These are phyloP conservation scores for Orbilia quercus DNA, from an alignment of 2,329 filamentous ascomycete genomes.

Conservation along the genomic window DNA sequence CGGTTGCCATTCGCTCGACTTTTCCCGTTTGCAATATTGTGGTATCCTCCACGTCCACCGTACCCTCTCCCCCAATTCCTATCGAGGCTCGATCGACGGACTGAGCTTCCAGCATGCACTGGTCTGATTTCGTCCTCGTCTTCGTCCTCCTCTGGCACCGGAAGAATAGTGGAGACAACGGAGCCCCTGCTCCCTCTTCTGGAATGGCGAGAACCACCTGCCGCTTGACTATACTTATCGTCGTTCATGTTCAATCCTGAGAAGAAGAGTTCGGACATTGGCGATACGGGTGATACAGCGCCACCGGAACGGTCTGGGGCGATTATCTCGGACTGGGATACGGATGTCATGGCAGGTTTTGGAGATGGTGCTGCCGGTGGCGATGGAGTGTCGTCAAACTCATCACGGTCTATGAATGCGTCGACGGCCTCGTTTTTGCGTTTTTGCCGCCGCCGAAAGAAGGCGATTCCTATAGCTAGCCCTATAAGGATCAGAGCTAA, in stretches of 20 bases:
- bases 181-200: conserved; percentile 37
- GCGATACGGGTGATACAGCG: conserved; percentile 19
- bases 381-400: conserved; percentile 10
- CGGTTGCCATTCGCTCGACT: background rate
- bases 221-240: conserved; percentile 11
- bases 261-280: conserved; percentile 44
- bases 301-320: background rate
- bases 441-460: conserved; percentile 6
- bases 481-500: background rate
- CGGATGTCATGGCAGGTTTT: conserved; percentile 11
- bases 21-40: conserved; percentile 12
- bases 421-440: background rate
- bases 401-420: background rate
- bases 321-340: conserved; percentile 12
- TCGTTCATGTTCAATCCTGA: conserved; percentile 40
- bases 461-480: background rate
- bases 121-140: conserved; percentile 28
- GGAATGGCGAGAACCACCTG: conserved; percentile 19
- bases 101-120: conserved; percentile 5
- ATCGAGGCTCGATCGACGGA: conserved; percentile 1
- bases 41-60: conserved; percentile 47
- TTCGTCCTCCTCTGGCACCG: conserved; percentile 52
- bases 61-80: conserved; percentile 48
- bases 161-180: conserved; percentile 22
- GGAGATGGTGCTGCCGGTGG: conserved; percentile 20